phyloP scores from a whole-genome alignment of 805 yeast genomes.

The Yarrowia deformans region DNA sequence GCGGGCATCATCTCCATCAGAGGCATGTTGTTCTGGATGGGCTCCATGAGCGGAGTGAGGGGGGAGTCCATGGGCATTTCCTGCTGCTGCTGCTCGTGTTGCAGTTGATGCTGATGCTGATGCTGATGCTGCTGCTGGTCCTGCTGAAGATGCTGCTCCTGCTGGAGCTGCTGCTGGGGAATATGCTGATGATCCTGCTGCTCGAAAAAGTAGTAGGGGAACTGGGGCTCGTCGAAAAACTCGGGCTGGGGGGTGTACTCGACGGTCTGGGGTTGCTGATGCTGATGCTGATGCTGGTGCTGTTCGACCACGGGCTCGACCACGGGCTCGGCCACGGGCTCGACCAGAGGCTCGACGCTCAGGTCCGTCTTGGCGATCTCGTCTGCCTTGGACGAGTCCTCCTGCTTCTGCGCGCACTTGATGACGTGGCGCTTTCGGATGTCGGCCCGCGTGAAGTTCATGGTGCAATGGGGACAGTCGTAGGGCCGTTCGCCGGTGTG shows the following conservation, averaged over 20 bases:
- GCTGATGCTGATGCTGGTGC: background rate
- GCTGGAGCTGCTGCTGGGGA: background rate
- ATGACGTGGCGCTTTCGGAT: conserved; percentile 72
- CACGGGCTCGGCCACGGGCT: background rate
- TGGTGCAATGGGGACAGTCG: conserved; percentile 74
- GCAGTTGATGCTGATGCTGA: background rate
- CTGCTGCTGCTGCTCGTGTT: background rate
- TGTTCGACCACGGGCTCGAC: background rate
- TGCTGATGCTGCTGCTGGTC: background rate
- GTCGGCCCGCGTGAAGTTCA: conserved; percentile 74
- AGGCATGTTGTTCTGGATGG: conserved; percentile 1
- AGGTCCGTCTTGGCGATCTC: conserved; percentile 3
- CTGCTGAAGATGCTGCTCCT: background rate
- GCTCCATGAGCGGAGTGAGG: background rate
- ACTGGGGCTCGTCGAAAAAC: conserved; percentile 23
- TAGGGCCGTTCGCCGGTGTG: conserved; percentile 89
- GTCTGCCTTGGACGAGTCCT: conserved; percentile 18
- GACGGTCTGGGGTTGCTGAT: background rate
- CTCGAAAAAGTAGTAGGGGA: conserved; percentile 22
- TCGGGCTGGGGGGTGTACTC: background rate
- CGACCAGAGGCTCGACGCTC: background rate
- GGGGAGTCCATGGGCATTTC: background rate
- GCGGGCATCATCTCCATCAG: conserved; percentile 2
- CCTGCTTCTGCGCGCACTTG: conserved; percentile 43
- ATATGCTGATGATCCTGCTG: background rate